Evolutionary conservation across 176 grass and related monocot species (phyloP), one percentile per base, ranked within the genome.

Genomic region (Panicum miliaceum): DNA sequence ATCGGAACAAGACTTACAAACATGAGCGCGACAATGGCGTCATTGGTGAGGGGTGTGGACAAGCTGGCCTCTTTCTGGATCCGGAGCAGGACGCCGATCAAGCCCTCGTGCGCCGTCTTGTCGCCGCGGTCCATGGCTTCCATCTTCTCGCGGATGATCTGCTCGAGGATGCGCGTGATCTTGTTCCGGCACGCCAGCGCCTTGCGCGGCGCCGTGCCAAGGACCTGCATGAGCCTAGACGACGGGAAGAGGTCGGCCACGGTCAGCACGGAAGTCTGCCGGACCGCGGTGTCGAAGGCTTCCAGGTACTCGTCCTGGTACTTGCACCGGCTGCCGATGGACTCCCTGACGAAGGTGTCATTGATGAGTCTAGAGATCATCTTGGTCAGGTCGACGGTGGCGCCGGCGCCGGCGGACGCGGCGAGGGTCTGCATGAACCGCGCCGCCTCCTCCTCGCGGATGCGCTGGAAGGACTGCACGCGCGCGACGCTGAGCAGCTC

Each of bases 361-460:
- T 68, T 77, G 48, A 61, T 25, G 60, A 75, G 11, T 6, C 2
- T 12, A 5, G 51, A 34, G 19, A 67, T n/a, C 15, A 0, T 52
- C 46, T 10, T 12, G n/a, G 61, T 11, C 58, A 84, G 0, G 35
- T 84, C 8, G 3, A 84, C 48, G 48, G 48, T 0, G 15, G n/a
- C 9, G 35, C 82, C 60, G 8, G 32, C 20, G 46, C 22, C n/a
- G 7, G 62, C 47, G 16, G 29, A 15, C 4, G 72, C 23, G 1
- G 48, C 48, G 11, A 77, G n/a, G 61, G 2, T 20, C 16, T 0
- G 18, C 73, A 77, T 0, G 36, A 77, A 8, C 14, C 82, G 61
- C 47, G 82, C 72, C 61, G 43, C 61, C 82, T 84, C 72, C 20
- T 76, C 82, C 82, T 84, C 82, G 2, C 82, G 72, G 72, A 77